Conservation (phyloP, 305 asterid genomes). For the Stenogyne calaminthoides region DNA sequence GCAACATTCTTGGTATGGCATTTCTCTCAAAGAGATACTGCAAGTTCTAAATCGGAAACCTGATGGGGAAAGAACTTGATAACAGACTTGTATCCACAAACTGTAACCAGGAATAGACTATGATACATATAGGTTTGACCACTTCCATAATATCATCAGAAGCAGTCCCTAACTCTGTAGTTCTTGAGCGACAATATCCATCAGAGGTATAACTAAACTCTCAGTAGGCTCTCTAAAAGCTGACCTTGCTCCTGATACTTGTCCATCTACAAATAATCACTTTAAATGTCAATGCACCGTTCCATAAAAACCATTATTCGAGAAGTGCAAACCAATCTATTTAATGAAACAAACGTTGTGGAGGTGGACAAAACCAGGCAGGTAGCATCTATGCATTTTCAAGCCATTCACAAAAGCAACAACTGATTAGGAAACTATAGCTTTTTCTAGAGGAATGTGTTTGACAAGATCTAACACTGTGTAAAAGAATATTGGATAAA, state of each 20-base stretch:
- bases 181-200: slow-evolving; percentile 75
- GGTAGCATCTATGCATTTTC: slow-evolving; percentile 12
- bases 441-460: slow-evolving; percentile 16
- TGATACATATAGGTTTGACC: slow-evolving; percentile 75
- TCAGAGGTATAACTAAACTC: slow-evolving; percentile 79
- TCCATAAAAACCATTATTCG: not conserved
- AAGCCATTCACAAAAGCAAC: slow-evolving; percentile 17
- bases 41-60: slow-evolving; percentile 96
- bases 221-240: slow-evolving; percentile 87
- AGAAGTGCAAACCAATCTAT: not conserved
- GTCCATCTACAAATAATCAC: slow-evolving; percentile 71
- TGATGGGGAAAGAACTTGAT: slow-evolving; percentile 95
- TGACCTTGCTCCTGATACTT: slow-evolving; percentile 98
- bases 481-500: not conserved
- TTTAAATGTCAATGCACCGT: slow-evolving; percentile 23
- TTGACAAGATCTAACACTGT: slow-evolving; percentile 8
- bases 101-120: slow-evolving; percentile 87
- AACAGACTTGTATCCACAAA: slow-evolving; percentile 92
- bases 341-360: slow-evolving; percentile 8
- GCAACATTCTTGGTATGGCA: slow-evolving; percentile 62
- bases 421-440: not conserved
- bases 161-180: slow-evolving; percentile 60
- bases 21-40: slow-evolving; percentile 83
- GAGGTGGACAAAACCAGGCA: slow-evolving; percentile 3
- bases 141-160: slow-evolving; percentile 66